Conservation (phyloP, 2,329 filamentous ascomycete genomes). For the Aspergillus pseudoglaucus region DNA sequence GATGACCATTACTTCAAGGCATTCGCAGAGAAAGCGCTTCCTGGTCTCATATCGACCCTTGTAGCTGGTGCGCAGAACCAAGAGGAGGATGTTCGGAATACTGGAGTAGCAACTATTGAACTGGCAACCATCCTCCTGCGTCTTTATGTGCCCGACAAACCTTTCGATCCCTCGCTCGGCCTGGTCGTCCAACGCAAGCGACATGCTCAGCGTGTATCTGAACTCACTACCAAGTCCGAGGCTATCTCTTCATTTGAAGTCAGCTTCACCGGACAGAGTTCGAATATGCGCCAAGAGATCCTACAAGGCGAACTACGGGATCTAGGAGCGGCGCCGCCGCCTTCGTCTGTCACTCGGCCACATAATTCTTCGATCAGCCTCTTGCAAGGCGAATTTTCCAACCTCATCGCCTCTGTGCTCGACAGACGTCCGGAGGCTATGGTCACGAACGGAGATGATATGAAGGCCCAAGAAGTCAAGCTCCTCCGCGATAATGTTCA, state of each 20-base stretch:
- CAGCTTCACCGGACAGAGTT: slow-evolving; percentile 60
- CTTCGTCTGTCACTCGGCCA: slow-evolving; percentile 66
- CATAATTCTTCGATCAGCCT: slow-evolving; percentile 58
- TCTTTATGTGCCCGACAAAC: slow-evolving; percentile 77
- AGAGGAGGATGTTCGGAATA: slow-evolving; percentile 23
- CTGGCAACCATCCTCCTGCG: slow-evolving; percentile 68
- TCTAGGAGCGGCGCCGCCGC: slow-evolving; percentile 61
- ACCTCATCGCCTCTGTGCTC: slow-evolving; percentile 61
- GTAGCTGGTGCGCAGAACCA: slow-evolving; percentile 7
- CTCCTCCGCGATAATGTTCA: slow-evolving; percentile 53
- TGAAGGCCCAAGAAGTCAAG: slow-evolving; percentile 23
- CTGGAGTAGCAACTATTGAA: slow-evolving; percentile 64
- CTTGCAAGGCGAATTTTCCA: slow-evolving; percentile 77
- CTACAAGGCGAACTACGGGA: slow-evolving; percentile 56
- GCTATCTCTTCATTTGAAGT: slow-evolving; percentile 61
- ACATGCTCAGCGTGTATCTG: slow-evolving; percentile 50
- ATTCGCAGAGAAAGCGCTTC: slow-evolving; percentile 24
- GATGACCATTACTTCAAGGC: slow-evolving; percentile 31
- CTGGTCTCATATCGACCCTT: slow-evolving; percentile 22
- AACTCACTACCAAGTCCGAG: slow-evolving; percentile 52
- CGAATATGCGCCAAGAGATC: slow-evolving; percentile 60
- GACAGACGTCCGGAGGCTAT: slow-evolving; percentile 32
- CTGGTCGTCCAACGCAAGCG: slow-evolving; percentile 57
- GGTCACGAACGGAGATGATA: slow-evolving; percentile 7
- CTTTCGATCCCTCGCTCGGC: slow-evolving; percentile 70